These are phyloP conservation scores for Ustilago vetiveriae DNA, from an alignment of 1,284 basidiomycete genomes.

Conservation along the genomic window DNA sequence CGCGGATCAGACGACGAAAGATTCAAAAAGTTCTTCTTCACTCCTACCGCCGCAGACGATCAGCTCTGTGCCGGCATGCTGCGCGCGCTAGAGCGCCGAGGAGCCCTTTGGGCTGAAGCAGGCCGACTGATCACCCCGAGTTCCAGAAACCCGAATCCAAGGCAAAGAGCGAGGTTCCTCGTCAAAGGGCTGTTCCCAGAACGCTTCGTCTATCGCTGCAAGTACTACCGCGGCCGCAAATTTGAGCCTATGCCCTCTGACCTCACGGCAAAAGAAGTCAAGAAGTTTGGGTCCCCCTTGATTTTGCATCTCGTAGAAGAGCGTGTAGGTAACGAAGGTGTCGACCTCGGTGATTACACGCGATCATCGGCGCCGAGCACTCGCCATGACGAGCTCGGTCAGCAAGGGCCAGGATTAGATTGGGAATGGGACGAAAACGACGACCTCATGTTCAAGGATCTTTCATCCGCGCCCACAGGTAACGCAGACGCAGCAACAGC, in stretches of 20 bases:
- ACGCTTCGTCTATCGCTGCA: slow-evolving; percentile 26
- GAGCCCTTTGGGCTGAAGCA: slow-evolving; percentile 37
- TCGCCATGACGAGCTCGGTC: too few species aligned
- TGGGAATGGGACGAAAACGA: slow-evolving; percentile 45
- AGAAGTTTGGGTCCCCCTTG: slow-evolving; percentile 28
- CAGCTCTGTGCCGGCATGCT: slow-evolving; percentile 27
- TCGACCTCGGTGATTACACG: slow-evolving; percentile 23
- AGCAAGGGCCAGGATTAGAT: slow-evolving; percentile 3
- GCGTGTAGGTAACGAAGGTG: slow-evolving; percentile 23
- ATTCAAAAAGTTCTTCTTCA: slow-evolving; percentile 22
- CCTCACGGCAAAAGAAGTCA: slow-evolving; percentile 20
- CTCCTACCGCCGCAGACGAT: slow-evolving; percentile 4
- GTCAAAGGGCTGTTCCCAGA: slow-evolving; percentile 46
- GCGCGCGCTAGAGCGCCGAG: slow-evolving; percentile 27
- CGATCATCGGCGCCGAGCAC: neutral
- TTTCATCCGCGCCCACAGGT: neutral
- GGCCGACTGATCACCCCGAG: slow-evolving; percentile 38
- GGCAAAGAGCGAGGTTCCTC: slow-evolving; percentile 27
- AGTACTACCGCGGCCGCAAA: slow-evolving; percentile 27
- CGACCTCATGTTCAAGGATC: slow-evolving; percentile 4
- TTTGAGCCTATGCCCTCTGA: slow-evolving; percentile 44
- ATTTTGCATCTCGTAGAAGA: slow-evolving; percentile 27
- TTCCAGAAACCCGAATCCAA: slow-evolving; percentile 25
- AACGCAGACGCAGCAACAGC: neutral
- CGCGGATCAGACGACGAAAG: slow-evolving; percentile 24